These are phyloP conservation scores for Malassezia yamatoensis DNA, from an alignment of 1,284 basidiomycete species.

Conservation along the genomic window DNA sequence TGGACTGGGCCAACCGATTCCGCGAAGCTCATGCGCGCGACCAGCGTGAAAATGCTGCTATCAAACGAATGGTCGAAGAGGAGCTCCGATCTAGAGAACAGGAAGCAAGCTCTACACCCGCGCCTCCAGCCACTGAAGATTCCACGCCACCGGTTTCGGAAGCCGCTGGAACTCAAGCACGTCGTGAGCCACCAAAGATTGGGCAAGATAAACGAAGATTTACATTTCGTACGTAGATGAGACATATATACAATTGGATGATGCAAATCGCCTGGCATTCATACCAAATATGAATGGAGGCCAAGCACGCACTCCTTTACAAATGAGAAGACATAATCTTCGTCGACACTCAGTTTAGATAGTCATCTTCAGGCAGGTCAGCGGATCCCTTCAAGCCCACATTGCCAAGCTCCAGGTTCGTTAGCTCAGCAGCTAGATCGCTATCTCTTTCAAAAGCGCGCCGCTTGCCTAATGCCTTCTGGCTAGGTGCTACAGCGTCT, in stretches of 20 bases:
- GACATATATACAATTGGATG: not conserved
- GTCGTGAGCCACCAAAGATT: not conserved
- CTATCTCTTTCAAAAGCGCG: constrained; percentile 4
- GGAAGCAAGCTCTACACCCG: not conserved
- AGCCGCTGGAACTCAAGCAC: not conserved
- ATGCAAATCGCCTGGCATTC: too few relatives aligned
- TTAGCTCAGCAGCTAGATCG: not conserved
- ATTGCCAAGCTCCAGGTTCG: too few relatives aligned
- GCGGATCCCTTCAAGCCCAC: too few relatives aligned
- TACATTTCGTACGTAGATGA: constrained; percentile 3
- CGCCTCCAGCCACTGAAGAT: not conserved
- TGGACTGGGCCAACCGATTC: constrained; percentile 10
- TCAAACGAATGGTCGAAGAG: constrained; percentile 12
- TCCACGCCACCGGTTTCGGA: not conserved
- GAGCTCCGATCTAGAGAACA: constrained; percentile 1
- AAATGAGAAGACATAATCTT: too few relatives aligned
- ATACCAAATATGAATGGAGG: too few relatives aligned
- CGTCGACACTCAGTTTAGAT: too few relatives aligned
- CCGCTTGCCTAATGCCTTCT: constrained; percentile 17
- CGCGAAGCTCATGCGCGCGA: constrained; percentile 8
- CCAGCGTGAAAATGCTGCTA: constrained; percentile 8
- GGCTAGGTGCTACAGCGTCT: not conserved
- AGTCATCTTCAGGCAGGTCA: too few relatives aligned
- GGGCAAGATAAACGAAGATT: constrained; percentile 16
- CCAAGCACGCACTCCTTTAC: too few relatives aligned